Evolutionary conservation across 345 rosid genomes (phyloP), one percentile per base, ranked within the genome.

Genomic region (Citrus reticulata): DNA sequence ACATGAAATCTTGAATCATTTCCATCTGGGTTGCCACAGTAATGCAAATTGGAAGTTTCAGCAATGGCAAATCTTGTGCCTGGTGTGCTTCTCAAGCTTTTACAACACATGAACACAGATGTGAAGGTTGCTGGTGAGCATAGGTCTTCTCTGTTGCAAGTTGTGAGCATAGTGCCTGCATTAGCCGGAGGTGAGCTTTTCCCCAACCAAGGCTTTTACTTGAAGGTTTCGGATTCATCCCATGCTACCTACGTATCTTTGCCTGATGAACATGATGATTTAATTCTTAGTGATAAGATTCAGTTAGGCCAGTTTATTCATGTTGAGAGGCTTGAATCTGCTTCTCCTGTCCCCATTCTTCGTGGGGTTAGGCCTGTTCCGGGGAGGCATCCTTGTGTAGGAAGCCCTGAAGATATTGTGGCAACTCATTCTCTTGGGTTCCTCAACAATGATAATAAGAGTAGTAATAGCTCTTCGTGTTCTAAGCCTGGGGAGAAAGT

Each of bases 141-240:
- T 82, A 87, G 98, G 89, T 92, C 99, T 1, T 91, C 97, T 80
- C 81, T 96, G 1, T 80, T 96, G 79, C 99, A 96, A 72, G 99
- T 96, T 0, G 88, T 96, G 80, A 92, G 99, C 82, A 96, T 96
- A 66, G 98, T 96, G 1, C 99, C 98, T 6, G 98, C 98, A n/a
- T 62, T 96, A 40, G 98, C 99, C 10, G 99, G 98, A 34, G 95
- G 98, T 32, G 99, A 94, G 89, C 89, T 96, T 1, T 96, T 96
- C 76, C 76, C 95, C 2, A 96, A 93, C 76, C 93, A 96, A 60
- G 99, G 99, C 6, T 96, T 96, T 77, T 96, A 91, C 83, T 89
- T 96, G 19, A 96, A 90, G 89, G 99, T 96, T 77, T 96, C 99
- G 40, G 99, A 96, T 91, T 96, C 99, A 4, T 96, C 97, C 51